Evolutionary conservation across 768 basidiomycete species (phyloP), one percentile per base, ranked within the genome.

Genomic region (Clitopilus passeckerianus): DNA sequence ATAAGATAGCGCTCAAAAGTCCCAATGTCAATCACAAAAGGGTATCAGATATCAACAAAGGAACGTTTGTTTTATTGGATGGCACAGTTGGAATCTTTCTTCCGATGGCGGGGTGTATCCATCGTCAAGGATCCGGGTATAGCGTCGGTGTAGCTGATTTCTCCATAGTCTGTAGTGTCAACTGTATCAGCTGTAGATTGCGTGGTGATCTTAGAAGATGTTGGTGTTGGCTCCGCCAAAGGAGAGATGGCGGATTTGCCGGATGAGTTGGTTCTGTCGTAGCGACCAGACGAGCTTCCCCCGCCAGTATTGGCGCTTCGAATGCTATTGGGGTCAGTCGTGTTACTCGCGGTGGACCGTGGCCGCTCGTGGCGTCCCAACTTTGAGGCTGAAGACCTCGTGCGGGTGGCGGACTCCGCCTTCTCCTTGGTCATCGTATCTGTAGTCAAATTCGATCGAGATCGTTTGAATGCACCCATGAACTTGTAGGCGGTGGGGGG

Each of bases 401-500:
- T 64, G 54, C 59, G 59, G 10, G 53, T 33, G 23, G 44, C 30
- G 6, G 54, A 56, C 7, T 65, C 66, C 16, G n/a, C 9, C 30
- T 55, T 55, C 27, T 62, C 63, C 34, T 75, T 59, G 9, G 71
- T 64, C 30, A 61, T 65, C 33, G 77, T 74, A 34, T 82, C 77
- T 3, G 80, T 74, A 0, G 79, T 75, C 18, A 87, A 65, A 62
- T 80, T 86, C n/a, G 83, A 83, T 56, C 81, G 77, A 20, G 88
- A 86, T 35, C 82, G 81, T 61, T 82, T 88, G 72, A 90, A 87
- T 14, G 80, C 83, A 22, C 80, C 77, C 60, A 86, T 78, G 60
- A 89, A 83, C 68, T 80, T 89, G 76, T 84, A 88, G 7, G 81
- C 86, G 5, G 81, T 81, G 5, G 86, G 80, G 14, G 85, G 75